phyloP scores from a whole-genome alignment of 2,329 filamentous ascomycete genomes.

The Aspergillus piperis region DNA sequence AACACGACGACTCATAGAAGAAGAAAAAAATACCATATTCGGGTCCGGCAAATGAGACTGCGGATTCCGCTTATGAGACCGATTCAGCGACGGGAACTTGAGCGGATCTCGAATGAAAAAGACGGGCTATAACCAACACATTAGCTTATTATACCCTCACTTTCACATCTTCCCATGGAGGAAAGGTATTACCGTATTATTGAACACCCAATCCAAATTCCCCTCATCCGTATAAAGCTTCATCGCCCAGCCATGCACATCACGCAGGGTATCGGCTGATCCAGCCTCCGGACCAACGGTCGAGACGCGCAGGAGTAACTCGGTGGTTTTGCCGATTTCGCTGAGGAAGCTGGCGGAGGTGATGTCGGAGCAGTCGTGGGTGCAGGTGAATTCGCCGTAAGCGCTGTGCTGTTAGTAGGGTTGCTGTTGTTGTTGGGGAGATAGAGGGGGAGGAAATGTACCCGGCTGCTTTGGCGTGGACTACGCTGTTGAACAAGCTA shows the following conservation, averaged over 20 bases:
- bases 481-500: not conserved
- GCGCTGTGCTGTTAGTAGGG: not conserved
- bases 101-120: slow-evolving; percentile 8
- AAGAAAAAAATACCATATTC: not conserved
- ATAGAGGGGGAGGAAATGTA: not conserved
- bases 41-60: not conserved
- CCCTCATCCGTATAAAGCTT: not conserved
- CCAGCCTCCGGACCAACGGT: not conserved
- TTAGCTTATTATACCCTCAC: no score
- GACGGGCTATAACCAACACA: slow-evolving; percentile 10
- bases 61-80: slow-evolving; percentile 2
- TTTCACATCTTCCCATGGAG: no score
- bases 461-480: not conserved
- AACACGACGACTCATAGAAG: no score
- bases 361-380: not conserved
- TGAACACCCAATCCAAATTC: not conserved
- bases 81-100: slow-evolving; percentile 11
- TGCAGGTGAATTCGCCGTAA: not conserved
- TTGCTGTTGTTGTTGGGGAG: not conserved
- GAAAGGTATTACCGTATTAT: not conserved
- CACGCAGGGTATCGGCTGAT: not conserved
- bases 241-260: slow-evolving; percentile 1
- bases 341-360: not conserved
- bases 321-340: not conserved
- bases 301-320: not conserved